A percentile compares a stretch with the other conserved stretches of the same genome.
Evolutionary conservation across 306 rosid genomes (phyloP).

Genomic region (Quercus rubra): DNA sequence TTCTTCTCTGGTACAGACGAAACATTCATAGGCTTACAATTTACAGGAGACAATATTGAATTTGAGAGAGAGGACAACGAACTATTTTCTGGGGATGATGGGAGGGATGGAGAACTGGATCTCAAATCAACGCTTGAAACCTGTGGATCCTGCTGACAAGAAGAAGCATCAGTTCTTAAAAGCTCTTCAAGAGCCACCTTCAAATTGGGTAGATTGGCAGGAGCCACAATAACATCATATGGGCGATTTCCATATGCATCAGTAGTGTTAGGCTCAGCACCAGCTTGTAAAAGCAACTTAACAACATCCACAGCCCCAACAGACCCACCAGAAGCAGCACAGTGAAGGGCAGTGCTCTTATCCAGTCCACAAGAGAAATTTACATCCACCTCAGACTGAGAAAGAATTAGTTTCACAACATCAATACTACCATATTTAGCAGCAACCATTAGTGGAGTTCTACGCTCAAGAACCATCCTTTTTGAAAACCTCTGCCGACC

Average conservation of each 20-base stretch:
- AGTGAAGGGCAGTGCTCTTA: conserved; percentile 83
- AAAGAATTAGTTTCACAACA: conserved; percentile 60
- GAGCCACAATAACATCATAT: conserved; percentile 62
- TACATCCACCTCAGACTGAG: conserved; percentile 45
- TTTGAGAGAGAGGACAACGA: conserved; percentile 47
- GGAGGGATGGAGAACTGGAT: conserved; percentile 29
- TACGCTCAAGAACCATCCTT: conserved; percentile 60
- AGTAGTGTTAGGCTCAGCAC: conserved; percentile 50
- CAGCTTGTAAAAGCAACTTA: conserved; percentile 63
- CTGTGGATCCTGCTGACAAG: conserved; percentile 30
- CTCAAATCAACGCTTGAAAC: conserved; percentile 25
- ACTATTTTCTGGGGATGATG: conserved; percentile 53
- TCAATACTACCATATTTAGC: conserved; percentile 78
- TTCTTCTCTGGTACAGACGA: conserved; percentile 56
- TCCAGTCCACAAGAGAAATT: conserved; percentile 59
- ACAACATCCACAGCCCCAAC: conserved; percentile 50
- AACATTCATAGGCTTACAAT: conserved; percentile 37
- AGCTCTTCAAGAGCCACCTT: conserved; percentile 50
- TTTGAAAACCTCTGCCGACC: conserved; percentile 58
- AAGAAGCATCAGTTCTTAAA: conserved; percentile 36
- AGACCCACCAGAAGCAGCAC: conserved; percentile 90
- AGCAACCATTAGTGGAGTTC: conserved; percentile 92
- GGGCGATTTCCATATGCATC: conserved; percentile 67
- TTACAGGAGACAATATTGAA: conserved; percentile 47
- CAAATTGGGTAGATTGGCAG: conserved; percentile 43